Base-by-base conservation (phyloP, 768 basidiomycete species). In the Leccinum ochraceum region DNA sequence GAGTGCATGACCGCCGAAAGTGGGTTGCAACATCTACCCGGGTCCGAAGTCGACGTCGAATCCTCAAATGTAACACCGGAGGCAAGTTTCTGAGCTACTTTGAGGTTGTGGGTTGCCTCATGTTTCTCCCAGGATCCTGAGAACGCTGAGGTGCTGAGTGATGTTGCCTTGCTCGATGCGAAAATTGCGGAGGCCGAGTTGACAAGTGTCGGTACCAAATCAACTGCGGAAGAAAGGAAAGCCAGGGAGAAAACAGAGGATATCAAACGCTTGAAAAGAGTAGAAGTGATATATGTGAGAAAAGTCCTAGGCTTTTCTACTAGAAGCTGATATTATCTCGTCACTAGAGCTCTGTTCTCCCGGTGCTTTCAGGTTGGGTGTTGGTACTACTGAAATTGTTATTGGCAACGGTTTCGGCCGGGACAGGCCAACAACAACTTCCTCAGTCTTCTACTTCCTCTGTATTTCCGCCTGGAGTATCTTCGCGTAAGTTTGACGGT, bases 1-100 rank as follows among this genome's bases (percentile, higher is more conserved):
- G 96, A 98, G 69, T 98, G 90, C 69, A 92, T 97, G 82, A 88
- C 89, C 2, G 85, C 87, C 52, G 97, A 99, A 77, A 94, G 94
- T 69, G 97, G 97, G 13, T 75, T 97, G 61, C 90, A 94, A 22
- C 82, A 83, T 65, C 82, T 92, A 78, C 88, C 89, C 14, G 89
- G 89, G 32, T 77, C 82, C 37, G 88, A 87, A 63, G 83, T 78
- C 20, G 80, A 84, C 51, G 75, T 77, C 55, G 83, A 86, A 61
- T 80, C 82, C 4, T 81, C 81, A 6, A 83, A 80, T 10, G 79
- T 79, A 56, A 79, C 71, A 30, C 65, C 71, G 3, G 79, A 79
- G 63, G 83, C 79, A 63, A 65, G 75, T 60, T 52, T 30, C 11
- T 10, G 13, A 28, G 54, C 62, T 37, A 26, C 30, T 53, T 48